Conservation (phyloP, 805 yeast genomes). For the Candida montana region DNA sequence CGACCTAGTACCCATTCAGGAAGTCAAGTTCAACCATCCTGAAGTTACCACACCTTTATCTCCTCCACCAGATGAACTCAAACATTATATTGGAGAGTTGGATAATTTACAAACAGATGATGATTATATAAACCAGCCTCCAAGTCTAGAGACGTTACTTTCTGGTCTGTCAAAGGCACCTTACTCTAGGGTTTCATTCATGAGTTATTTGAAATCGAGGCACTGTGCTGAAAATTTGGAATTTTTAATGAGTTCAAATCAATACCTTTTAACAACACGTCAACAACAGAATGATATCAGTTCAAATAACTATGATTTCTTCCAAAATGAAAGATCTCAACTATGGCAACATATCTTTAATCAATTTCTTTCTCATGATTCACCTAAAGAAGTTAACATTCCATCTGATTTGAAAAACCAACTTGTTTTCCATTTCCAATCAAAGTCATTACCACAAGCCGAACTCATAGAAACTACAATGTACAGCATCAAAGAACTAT, state of each 20-base stretch:
- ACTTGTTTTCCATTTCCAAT: constrained; percentile 8
- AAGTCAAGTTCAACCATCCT: constrained; percentile 4
- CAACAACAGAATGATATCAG: not conserved
- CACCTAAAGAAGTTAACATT: constrained; percentile 32
- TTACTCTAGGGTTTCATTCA: constrained; percentile 23
- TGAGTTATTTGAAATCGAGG: constrained; percentile 18
- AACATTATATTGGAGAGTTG: not conserved
- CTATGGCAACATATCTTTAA: constrained; percentile 27
- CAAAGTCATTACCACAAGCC: constrained; percentile 12
- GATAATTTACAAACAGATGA: not conserved
- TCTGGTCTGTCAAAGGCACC: constrained; percentile 23
- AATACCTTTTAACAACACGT: constrained; percentile 10
- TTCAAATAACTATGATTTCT: not conserved
- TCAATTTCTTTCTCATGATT: constrained; percentile 36
- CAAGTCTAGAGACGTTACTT: constrained; percentile 19
- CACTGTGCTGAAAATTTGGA: constrained; percentile 26
- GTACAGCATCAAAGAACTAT: constrained; percentile 18
- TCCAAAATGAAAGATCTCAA: constrained; percentile 6
- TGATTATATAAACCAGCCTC: constrained; percentile 10
- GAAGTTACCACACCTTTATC: constrained; percentile 15
- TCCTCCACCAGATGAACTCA: constrained; percentile 11
- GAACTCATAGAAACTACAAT: constrained; percentile 19
- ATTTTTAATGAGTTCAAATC: constrained; percentile 20
- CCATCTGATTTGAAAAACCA: constrained; percentile 21
- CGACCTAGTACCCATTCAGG: constrained; percentile 1